Conservation (phyloP, 345 rosid genomes). For the Rhizophora mangle region DNA sequence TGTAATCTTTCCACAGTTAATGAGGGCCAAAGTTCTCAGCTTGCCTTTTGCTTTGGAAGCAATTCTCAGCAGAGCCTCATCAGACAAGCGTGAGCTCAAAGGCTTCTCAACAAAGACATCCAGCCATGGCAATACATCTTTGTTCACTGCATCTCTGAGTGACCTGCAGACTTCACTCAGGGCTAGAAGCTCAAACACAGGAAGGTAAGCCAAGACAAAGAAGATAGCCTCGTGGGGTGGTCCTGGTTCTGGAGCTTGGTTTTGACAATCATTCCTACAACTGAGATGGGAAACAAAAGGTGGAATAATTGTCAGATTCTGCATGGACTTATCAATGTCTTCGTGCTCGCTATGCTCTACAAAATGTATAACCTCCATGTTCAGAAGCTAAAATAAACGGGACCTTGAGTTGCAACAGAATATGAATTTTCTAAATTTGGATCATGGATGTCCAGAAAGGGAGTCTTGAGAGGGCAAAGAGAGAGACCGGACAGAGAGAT, state of each 20-base stretch:
- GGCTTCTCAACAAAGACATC: constrained; percentile 45
- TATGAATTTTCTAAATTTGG: too few relatives aligned
- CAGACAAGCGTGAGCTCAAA: constrained; percentile 41
- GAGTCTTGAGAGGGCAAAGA: not conserved
- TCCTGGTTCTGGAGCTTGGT: constrained; percentile 17
- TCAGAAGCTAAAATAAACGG: not conserved
- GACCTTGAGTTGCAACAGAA: not conserved
- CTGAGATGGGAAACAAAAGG: not conserved
- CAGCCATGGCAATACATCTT: constrained; percentile 54
- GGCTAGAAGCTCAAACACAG: constrained; percentile 53
- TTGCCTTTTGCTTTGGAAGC: constrained; percentile 52
- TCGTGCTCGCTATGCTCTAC: not conserved
- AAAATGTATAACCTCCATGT: constrained; percentile 3
- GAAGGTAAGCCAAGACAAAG: constrained; percentile 60
- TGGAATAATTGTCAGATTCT: not conserved
- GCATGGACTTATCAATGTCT: not conserved
- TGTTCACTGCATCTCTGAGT: constrained; percentile 45
- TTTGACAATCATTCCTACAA: not conserved
- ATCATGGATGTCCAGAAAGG: not conserved
- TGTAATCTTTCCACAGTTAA: constrained; percentile 47
- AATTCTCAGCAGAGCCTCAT: constrained; percentile 42
- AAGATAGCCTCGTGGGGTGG: constrained; percentile 55
- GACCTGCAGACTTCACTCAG: constrained; percentile 44
- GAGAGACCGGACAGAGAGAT: not conserved
- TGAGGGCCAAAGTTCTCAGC: constrained; percentile 42